A percentile compares a stretch with the other conserved stretches of the same genome.
Conservation (phyloP, 2,329 filamentous ascomycete species). For the Colletotrichum gigasporum region DNA sequence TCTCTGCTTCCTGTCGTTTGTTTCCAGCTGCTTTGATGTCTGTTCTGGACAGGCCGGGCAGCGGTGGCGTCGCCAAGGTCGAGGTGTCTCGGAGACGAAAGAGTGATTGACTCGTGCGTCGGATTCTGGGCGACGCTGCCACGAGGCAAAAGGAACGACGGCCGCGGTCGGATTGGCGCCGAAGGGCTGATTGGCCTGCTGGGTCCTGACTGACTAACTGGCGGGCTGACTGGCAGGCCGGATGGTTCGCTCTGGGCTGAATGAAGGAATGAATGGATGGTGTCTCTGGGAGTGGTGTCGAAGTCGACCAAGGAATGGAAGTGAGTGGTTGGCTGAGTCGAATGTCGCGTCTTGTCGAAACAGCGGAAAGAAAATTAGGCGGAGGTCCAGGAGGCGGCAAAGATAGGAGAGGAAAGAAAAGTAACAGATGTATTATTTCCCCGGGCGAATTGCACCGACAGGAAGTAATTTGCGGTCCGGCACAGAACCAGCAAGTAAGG, state of each 20-base stretch:
- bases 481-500: neutral
- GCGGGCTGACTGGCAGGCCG: neutral
- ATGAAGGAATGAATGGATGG: neutral
- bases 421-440: neutral
- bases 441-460: conserved; percentile 13
- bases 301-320: neutral
- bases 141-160: conserved; percentile 31
- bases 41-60: conserved; percentile 5
- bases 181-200: conserved; percentile 10
- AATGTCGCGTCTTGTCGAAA: neutral
- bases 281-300: neutral
- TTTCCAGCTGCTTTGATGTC: conserved; percentile 2
- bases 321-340: neutral
- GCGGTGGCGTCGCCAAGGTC: conserved; percentile 20
- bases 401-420: neutral
- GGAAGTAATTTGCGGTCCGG: neutral
- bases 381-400: neutral
- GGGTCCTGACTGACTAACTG: neutral
- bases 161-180: conserved; percentile 9
- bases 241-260: neutral
- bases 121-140: conserved; percentile 14
- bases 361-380: neutral
- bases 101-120: conserved; percentile 28
- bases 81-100: conserved; percentile 25
- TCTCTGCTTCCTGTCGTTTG: neutral